Evolutionary conservation across 2,329 filamentous ascomycete genomes (phyloP).

Genomic region (Aspergillus puulaauensis): DNA sequence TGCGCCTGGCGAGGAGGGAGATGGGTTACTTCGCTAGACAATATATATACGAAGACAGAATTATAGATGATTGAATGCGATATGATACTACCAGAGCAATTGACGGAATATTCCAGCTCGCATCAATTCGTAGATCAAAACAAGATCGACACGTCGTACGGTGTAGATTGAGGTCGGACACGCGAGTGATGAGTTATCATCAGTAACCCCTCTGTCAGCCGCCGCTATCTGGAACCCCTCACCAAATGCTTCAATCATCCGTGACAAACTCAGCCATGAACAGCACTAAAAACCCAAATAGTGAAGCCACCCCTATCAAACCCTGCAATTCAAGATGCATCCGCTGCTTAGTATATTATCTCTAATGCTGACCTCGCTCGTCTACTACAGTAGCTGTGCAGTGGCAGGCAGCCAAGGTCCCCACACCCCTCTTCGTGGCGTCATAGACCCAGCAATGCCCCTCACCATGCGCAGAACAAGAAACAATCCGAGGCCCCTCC

Average conservation of each 20-base stretch:
- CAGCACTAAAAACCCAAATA: too few relatives aligned
- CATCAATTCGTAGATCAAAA: too few relatives aligned
- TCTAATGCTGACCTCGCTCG: not conserved
- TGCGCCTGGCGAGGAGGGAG: slow-evolving; percentile 27
- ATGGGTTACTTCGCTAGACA: slow-evolving; percentile 24
- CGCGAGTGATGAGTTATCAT: not conserved
- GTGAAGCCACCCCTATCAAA: not conserved
- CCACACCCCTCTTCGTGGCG: slow-evolving; percentile 8
- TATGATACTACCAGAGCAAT: too few relatives aligned
- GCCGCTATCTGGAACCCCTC: not conserved
- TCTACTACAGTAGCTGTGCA: not conserved
- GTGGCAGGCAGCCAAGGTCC: not conserved
- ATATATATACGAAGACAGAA: too few relatives aligned
- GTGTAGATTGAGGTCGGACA: not conserved
- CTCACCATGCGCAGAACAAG: not conserved
- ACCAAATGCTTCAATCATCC: not conserved
- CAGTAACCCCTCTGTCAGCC: not conserved
- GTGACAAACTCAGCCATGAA: not conserved
- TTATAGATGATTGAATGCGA: too few relatives aligned
- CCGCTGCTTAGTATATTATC: not conserved
- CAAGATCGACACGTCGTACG: too few relatives aligned
- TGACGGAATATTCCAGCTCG: too few relatives aligned
- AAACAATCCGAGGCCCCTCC: not conserved
- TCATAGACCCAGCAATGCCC: slow-evolving; percentile 13
- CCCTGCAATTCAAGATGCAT: not conserved